phyloP scores from a whole-genome alignment of 2,329 filamentous ascomycete species.

The Aureobasidium musti region DNA sequence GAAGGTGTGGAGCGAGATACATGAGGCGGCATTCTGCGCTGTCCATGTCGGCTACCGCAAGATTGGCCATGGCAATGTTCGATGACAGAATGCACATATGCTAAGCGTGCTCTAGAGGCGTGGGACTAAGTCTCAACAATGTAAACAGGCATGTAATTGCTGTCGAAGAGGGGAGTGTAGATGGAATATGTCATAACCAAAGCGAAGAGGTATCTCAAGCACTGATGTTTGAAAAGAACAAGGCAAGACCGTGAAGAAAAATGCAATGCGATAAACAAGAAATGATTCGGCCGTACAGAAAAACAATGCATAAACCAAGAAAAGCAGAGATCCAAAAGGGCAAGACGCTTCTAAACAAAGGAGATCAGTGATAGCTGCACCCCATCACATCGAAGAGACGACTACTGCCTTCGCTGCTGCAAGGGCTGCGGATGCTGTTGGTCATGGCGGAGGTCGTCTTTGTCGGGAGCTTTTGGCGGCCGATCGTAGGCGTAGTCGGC shows the following conservation, averaged over 20 bases:
- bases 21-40: too few relatives aligned
- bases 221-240: neutral
- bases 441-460: conserved; percentile 5
- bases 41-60: too few relatives aligned
- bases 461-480: conserved; percentile 16
- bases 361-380: conserved; percentile 22
- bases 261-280: too few relatives aligned
- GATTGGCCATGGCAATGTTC: too few relatives aligned
- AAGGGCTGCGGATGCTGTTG: conserved; percentile 4
- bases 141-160: neutral
- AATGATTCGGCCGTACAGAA: conserved; percentile 2
- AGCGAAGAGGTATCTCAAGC: conserved; percentile 6
- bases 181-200: neutral
- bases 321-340: conserved; percentile 18
- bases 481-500: conserved; percentile 10
- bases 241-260: neutral
- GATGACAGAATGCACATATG: too few relatives aligned
- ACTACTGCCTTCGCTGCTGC: conserved; percentile 7
- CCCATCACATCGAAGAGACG: neutral
- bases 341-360: conserved; percentile 25
- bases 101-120: too few relatives aligned
- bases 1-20: too few relatives aligned
- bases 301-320: neutral
- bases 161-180: neutral
- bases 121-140: too few relatives aligned